These are phyloP conservation scores for Daldinia caldariorum DNA, from an alignment of 495 filamentous ascomycete species.

Conservation along the genomic window DNA sequence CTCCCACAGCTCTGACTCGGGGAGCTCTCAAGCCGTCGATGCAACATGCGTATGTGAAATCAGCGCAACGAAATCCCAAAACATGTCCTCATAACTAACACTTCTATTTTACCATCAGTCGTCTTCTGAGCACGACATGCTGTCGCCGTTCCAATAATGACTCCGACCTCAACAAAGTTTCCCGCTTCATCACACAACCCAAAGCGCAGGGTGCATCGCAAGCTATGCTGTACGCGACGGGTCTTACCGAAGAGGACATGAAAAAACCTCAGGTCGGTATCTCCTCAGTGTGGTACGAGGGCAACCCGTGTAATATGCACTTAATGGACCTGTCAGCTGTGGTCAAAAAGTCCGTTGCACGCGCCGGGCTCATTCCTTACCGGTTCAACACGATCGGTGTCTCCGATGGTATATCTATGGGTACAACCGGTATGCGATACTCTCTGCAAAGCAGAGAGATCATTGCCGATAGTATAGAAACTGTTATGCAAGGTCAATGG, in stretches of 20 bases:
- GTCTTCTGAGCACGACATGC: constrained; percentile 52
- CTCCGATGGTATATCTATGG: constrained; percentile 85
- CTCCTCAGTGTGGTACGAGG: constrained; percentile 87
- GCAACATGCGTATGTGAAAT: constrained; percentile 51
- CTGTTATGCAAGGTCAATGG: constrained; percentile 98
- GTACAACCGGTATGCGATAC: constrained; percentile 90
- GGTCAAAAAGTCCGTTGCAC: constrained; percentile 85
- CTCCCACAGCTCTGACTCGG: constrained; percentile 54
- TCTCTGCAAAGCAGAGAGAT: constrained; percentile 93
- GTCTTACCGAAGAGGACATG: constrained; percentile 83
- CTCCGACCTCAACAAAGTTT: constrained; percentile 79
- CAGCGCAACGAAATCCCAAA: not conserved
- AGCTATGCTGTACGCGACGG: constrained; percentile 98
- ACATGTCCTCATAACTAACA: constrained; percentile 17
- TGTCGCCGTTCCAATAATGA: constrained; percentile 59
- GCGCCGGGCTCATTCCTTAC: constrained; percentile 80
- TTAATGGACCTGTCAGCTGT: constrained; percentile 84
- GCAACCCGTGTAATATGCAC: constrained; percentile 99
- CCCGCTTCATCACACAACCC: constrained; percentile 86
- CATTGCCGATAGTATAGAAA: constrained; percentile 98
- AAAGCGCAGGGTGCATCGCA: constrained; percentile 98
- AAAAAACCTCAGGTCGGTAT: constrained; percentile 96
- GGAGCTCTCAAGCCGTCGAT: constrained; percentile 48
- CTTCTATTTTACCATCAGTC: constrained; percentile 45
- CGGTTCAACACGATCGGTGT: constrained; percentile 99